Percentiles rank a stretch among this genome's conserved stretches.
These are phyloP conservation scores for Lagenidium sp. DNA, from an alignment of 352 stramenopile species.

Conservation along the genomic window DNA sequence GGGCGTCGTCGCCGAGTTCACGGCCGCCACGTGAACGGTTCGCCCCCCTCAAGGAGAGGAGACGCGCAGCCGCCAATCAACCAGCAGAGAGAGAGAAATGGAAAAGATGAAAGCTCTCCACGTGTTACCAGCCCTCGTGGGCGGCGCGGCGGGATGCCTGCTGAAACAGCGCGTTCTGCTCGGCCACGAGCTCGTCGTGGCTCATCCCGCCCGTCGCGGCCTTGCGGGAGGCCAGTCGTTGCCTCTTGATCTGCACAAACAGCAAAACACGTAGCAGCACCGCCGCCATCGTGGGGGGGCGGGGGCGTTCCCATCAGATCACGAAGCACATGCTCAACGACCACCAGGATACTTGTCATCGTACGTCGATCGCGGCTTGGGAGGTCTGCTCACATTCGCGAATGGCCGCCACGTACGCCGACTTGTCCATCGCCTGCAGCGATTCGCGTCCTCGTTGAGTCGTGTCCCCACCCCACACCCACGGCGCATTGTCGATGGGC, in stretches of 20 bases:
- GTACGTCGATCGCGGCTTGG: neutral
- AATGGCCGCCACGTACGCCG: conserved; percentile 2
- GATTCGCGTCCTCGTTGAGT: neutral
- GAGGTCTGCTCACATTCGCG: neutral
- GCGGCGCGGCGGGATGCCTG: conserved; percentile 47
- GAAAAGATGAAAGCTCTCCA: no score
- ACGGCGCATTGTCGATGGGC: no score
- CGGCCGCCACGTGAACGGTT: conserved; percentile 5
- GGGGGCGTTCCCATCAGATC: no score
- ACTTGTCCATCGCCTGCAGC: conserved; percentile 7
- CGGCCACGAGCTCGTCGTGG: conserved; percentile 51
- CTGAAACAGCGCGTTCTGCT: conserved; percentile 70
- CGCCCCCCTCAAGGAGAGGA: no score
- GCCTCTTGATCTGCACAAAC: conserved; percentile 19
- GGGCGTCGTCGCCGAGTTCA: conserved; percentile 66
- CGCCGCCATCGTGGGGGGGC: no score
- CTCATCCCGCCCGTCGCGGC: conserved; percentile 16
- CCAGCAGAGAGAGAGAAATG: no score
- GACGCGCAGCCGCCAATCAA: no score
- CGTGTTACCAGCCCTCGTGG: conserved; percentile 55
- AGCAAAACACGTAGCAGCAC: no score
- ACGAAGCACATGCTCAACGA: neutral
- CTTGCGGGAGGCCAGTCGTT: conserved; percentile 30
- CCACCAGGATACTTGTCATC: conserved; percentile 1
- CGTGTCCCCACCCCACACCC: neutral